These are phyloP conservation scores for Mucor velutinosus DNA, from an alignment of 371 early-diverging fungal genomes.

Conservation along the genomic window DNA sequence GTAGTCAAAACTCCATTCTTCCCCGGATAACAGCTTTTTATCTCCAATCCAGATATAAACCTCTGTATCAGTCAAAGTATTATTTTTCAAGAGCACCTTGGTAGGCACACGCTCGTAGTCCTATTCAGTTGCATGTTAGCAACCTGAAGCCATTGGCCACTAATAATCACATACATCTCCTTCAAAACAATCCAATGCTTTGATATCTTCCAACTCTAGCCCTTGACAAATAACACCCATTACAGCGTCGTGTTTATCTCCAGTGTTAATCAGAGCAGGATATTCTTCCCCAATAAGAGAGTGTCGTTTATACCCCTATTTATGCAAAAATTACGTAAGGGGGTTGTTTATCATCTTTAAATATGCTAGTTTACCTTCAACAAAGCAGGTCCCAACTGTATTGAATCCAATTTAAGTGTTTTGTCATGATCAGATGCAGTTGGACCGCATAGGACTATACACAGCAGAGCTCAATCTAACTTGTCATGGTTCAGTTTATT, in stretches of 20 bases:
- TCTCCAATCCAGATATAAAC: slow-evolving; percentile 45
- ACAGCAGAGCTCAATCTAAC: not conserved
- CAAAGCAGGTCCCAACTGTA: slow-evolving; percentile 26
- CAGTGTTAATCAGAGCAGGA: slow-evolving; percentile 39
- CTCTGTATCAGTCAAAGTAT: slow-evolving; percentile 11
- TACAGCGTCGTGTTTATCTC: slow-evolving; percentile 23
- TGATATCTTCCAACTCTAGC: slow-evolving; percentile 26
- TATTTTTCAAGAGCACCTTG: slow-evolving; percentile 13
- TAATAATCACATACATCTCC: slow-evolving; percentile 32
- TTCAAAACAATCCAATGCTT: slow-evolving; percentile 42
- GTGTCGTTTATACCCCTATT: slow-evolving; percentile 35
- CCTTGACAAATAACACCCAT: slow-evolving; percentile 36
- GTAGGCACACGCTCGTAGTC: slow-evolving; percentile 35
- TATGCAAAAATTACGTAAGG: not conserved
- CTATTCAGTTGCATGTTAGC: slow-evolving; percentile 12
- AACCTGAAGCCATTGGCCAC: not conserved
- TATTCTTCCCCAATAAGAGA: slow-evolving; percentile 37
- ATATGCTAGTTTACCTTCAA: slow-evolving; percentile 27
- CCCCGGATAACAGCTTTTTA: slow-evolving; percentile 15
- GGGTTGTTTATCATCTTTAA: not conserved
- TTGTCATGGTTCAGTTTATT: not conserved
- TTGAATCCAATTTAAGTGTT: slow-evolving; percentile 18
- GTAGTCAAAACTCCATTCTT: slow-evolving; percentile 37
- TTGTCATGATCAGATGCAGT: slow-evolving; percentile 13
- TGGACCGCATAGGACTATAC: slow-evolving; percentile 42